Evolutionary conservation across 805 yeast genomes (phyloP).

Genomic region (Starmera quercuum): DNA sequence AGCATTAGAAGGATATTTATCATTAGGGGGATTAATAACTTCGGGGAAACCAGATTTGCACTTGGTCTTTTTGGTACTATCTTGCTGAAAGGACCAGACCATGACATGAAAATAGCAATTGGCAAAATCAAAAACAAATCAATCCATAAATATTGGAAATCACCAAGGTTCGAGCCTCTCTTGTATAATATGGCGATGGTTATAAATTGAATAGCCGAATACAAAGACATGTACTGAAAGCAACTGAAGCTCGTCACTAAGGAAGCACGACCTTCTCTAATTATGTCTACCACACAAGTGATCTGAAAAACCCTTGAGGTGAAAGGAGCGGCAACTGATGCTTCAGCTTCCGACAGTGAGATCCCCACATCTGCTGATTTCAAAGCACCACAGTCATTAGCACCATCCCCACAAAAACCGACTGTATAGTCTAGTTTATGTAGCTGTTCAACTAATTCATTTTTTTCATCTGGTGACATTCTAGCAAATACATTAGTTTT

Average conservation of each 20-base stretch:
- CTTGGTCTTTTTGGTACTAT: conserved; percentile 78
- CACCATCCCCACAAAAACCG: conserved; percentile 99
- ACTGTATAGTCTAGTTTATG: conserved; percentile 85
- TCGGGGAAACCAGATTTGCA: conserved; percentile 86
- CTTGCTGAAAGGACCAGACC: conserved; percentile 72
- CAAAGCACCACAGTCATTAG: conserved; percentile 97
- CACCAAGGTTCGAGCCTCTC: conserved; percentile 90
- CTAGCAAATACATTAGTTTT: conserved; percentile 81
- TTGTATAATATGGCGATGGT: conserved; percentile 80
- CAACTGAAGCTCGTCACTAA: conserved; percentile 93
- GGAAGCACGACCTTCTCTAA: conserved; percentile 91
- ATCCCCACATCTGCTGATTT: conserved; percentile 98
- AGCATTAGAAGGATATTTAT: conserved; percentile 63
- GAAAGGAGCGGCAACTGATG: conserved; percentile 97
- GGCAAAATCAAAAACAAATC: conserved; percentile 89
- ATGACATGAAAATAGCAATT: conserved; percentile 93
- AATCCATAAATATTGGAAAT: conserved; percentile 91
- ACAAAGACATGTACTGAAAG: conserved; percentile 95
- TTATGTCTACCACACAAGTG: conserved; percentile 85
- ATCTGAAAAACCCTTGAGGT: conserved; percentile 87
- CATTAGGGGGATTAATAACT: conserved; percentile 75
- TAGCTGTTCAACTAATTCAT: conserved; percentile 83
- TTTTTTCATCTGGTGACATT: conserved; percentile 99
- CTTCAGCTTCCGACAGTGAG: conserved; percentile 94
- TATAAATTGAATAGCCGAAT: conserved; percentile 92